Conservation (phyloP, 2,329 filamentous ascomycete genomes). For the Amylocarpus encephaloides region DNA sequence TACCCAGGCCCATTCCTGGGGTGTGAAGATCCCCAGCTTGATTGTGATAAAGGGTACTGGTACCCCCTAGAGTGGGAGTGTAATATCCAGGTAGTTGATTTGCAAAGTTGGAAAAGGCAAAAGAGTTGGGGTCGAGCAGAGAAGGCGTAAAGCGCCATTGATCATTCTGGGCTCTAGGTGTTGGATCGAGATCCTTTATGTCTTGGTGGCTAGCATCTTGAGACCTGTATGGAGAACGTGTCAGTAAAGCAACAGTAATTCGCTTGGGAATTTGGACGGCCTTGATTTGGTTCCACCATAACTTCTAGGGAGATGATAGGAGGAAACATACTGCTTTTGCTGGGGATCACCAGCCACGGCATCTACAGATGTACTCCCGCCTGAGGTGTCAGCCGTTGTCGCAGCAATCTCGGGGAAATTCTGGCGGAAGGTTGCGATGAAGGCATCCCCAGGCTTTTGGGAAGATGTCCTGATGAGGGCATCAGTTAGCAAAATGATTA, state of each 20-base stretch:
- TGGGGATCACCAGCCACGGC: conserved; percentile 24
- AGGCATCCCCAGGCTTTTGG: conserved; percentile 79
- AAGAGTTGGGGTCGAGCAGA: conserved; percentile 77
- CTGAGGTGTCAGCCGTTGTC: conserved; percentile 32
- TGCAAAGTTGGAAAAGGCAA: conserved; percentile 71
- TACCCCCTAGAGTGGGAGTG: conserved; percentile 77
- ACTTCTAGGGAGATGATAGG: not conserved
- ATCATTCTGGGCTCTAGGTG: conserved; percentile 72
- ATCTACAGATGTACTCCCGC: conserved; percentile 1
- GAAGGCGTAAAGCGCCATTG: conserved; percentile 85
- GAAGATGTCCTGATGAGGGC: conserved; percentile 50
- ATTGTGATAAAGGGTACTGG: conserved; percentile 72
- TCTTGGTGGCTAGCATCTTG: conserved; percentile 28
- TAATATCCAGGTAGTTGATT: conserved; percentile 80
- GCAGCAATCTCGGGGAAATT: conserved; percentile 69
- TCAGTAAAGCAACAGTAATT: conserved; percentile 6
- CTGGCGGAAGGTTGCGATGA: conserved; percentile 78
- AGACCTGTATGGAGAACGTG: conserved; percentile 17
- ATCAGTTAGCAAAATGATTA: conserved; percentile 12
- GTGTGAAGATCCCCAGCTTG: conserved; percentile 86
- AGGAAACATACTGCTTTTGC: conserved; percentile 10
- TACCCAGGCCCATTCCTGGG: conserved; percentile 67
- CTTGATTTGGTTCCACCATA: too few relatives aligned
- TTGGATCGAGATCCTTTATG: conserved; percentile 74
- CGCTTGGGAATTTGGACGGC: not conserved